These are phyloP conservation scores for Arthrobotrys entomopaga DNA, from an alignment of 2,329 filamentous ascomycete species.

Conservation along the genomic window DNA sequence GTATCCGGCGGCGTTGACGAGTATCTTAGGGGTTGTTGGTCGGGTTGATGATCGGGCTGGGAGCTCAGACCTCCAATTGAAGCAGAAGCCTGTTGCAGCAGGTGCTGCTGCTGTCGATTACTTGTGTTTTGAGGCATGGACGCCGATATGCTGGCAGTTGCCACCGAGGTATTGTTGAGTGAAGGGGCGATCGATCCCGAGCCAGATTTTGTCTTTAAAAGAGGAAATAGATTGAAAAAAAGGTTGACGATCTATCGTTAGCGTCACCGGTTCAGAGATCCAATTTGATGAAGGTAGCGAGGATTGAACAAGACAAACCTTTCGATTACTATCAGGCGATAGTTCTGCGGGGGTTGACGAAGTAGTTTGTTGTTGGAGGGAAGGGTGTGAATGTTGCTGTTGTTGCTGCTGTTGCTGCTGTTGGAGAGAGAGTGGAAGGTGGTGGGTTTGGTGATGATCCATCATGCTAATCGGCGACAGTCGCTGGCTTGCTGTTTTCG, in stretches of 20 bases:
- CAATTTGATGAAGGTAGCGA: not conserved
- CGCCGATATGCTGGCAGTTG: conserved; percentile 2
- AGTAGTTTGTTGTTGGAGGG: conserved; percentile 24
- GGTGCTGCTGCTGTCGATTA: conserved; percentile 24
- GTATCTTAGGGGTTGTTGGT: conserved; percentile 50
- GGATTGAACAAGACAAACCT: conserved; percentile 26
- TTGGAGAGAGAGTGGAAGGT: conserved; percentile 43
- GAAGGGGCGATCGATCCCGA: conserved; percentile 32
- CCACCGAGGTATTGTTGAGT: not conserved
- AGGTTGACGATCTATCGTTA: not conserved
- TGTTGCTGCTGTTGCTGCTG: conserved; percentile 15
- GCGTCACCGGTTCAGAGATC: not conserved
- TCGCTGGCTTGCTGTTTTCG: conserved; percentile 25
- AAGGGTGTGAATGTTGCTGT: conserved; percentile 15
- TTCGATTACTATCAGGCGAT: conserved; percentile 44
- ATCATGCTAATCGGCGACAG: conserved; percentile 45
- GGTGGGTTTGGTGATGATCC: conserved; percentile 51
- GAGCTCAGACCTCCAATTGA: conserved; percentile 41
- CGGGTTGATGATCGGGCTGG: conserved; percentile 38
- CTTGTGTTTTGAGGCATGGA: conserved; percentile 37
- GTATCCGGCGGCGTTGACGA: conserved; percentile 52
- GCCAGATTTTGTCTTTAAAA: conserved; percentile 33
- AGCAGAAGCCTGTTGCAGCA: conserved; percentile 29
- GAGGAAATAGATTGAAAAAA: not conserved
- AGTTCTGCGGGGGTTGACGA: conserved; percentile 25